These are phyloP conservation scores for Grosmannia huntii DNA, from an alignment of 2,329 filamentous ascomycete species.

Conservation along the genomic window DNA sequence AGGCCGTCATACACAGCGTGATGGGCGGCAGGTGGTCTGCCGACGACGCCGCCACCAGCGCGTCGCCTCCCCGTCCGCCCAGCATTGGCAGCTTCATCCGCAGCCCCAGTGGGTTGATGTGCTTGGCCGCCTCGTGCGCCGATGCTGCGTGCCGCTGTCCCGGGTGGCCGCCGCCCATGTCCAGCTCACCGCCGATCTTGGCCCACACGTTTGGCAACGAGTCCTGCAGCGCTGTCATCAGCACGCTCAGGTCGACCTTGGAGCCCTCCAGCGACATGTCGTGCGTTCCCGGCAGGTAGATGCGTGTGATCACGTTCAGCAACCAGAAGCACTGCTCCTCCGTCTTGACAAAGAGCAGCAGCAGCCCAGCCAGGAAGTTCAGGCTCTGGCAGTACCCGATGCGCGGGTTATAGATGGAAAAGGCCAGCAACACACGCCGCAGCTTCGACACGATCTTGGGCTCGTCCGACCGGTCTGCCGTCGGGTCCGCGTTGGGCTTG, in stretches of 20 bases:
- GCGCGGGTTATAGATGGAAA: constrained; percentile 77
- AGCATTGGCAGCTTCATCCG: constrained; percentile 27
- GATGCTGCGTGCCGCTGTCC: constrained; percentile 15
- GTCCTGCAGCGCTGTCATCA: constrained; percentile 79
- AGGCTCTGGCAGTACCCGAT: constrained; percentile 95
- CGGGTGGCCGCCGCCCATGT: constrained; percentile 16
- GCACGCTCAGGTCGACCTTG: constrained; percentile 84
- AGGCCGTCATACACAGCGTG: constrained; percentile 82
- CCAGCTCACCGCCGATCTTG: constrained; percentile 58
- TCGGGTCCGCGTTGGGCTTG: constrained; percentile 1
- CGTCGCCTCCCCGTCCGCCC: constrained; percentile 26
- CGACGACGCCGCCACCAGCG: neutral
- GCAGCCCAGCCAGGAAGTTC: constrained; percentile 83
- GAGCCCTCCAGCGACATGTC: constrained; percentile 82
- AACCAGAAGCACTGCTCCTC: constrained; percentile 92
- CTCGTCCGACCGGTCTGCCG: constrained; percentile 36
- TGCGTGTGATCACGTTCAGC: constrained; percentile 79
- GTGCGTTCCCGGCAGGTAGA: constrained; percentile 83
- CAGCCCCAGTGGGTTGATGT: constrained; percentile 18
- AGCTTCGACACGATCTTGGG: constrained; percentile 70
- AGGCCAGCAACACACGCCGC: constrained; percentile 76
- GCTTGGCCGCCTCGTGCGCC: constrained; percentile 4
- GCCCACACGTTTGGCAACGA: constrained; percentile 73
- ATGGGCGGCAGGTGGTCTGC: constrained; percentile 63
- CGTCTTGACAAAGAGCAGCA: constrained; percentile 74